Percentiles rank a stretch among this genome's conserved stretches.
phyloP scores from a whole-genome alignment of 1,284 basidiomycete species.

The Puccinia triticina region DNA sequence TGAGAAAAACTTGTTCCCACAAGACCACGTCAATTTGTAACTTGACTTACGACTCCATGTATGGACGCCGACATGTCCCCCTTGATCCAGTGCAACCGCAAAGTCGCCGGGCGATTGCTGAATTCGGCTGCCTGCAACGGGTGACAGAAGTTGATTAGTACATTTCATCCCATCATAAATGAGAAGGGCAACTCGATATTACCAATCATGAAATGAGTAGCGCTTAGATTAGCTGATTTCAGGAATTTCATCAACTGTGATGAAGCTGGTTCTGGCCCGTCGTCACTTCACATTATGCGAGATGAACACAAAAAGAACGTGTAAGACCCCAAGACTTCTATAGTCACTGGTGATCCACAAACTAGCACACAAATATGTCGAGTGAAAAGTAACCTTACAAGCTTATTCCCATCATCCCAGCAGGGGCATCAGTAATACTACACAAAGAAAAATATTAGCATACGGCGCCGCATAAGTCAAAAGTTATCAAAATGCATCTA shows the following conservation, averaged over 20 bases:
- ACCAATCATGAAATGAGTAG: slow-evolving; percentile 84
- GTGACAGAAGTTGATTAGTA: neutral
- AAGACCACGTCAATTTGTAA: neutral
- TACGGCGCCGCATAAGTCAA: neutral
- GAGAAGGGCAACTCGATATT: slow-evolving; percentile 61
- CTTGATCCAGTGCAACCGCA: slow-evolving; percentile 55
- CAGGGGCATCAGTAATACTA: slow-evolving; percentile 46
- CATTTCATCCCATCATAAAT: neutral
- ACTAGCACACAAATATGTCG: neutral
- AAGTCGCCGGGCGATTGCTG: slow-evolving; percentile 67
- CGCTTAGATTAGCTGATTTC: slow-evolving; percentile 65
- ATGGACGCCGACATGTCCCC: slow-evolving; percentile 55
- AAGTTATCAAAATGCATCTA: too few species aligned
- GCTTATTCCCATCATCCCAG: slow-evolving; percentile 49
- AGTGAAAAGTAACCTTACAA: slow-evolving; percentile 18
- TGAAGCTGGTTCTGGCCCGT: slow-evolving; percentile 55
- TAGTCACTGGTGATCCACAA: neutral
- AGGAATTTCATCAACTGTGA: slow-evolving; percentile 67
- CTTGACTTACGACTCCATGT: slow-evolving; percentile 66
- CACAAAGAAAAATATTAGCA: neutral
- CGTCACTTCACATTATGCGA: slow-evolving; percentile 32
- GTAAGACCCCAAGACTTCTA: neutral
- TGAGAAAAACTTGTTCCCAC: neutral
- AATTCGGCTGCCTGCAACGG: slow-evolving; percentile 61
- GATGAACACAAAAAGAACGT: neutral